Conservation (phyloP, 2,329 filamentous ascomycete species). For the Venturia effusa region DNA sequence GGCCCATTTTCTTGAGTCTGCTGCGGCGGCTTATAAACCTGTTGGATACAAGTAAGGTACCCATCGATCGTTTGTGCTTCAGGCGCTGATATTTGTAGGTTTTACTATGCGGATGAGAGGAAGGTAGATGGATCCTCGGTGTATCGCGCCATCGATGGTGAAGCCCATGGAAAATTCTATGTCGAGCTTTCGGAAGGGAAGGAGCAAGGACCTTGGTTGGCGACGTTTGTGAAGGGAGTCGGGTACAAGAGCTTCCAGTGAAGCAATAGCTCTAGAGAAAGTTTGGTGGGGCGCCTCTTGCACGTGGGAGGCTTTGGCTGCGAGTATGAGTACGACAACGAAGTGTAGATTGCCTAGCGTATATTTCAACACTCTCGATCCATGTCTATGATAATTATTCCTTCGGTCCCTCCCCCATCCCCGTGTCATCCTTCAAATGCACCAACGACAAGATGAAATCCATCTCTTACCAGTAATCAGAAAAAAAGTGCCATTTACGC, state of each 20-base stretch:
- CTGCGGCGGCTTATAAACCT: slow-evolving; percentile 12
- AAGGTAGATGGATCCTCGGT: slow-evolving; percentile 9
- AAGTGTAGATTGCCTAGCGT: no score
- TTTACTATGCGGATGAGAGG: slow-evolving; percentile 14
- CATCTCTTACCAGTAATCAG: no score
- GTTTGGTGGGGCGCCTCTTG: no score
- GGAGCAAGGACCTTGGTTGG: slow-evolving; percentile 13
- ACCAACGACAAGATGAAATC: no score
- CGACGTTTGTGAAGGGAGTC: slow-evolving; percentile 14
- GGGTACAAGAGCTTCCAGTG: slow-evolving; percentile 13
- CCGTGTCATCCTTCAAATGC: no score
- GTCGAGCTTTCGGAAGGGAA: slow-evolving; percentile 12
- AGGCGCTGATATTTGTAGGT: not conserved
- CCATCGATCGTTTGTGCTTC: no score
- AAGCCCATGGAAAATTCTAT: slow-evolving; percentile 13
- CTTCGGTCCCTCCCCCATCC: no score
- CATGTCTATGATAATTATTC: no score
- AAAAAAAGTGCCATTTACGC: no score
- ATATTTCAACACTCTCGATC: no score
- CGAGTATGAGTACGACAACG: no score
- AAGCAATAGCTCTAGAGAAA: not conserved
- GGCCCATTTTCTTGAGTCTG: slow-evolving; percentile 12
- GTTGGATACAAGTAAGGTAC: slow-evolving; percentile 12
- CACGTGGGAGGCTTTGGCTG: no score
- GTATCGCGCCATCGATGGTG: slow-evolving; percentile 9